Evolutionary conservation across 2,329 filamentous ascomycete species (phyloP), one percentile per base, ranked within the genome.

Genomic region (Fusarium veterinarium): DNA sequence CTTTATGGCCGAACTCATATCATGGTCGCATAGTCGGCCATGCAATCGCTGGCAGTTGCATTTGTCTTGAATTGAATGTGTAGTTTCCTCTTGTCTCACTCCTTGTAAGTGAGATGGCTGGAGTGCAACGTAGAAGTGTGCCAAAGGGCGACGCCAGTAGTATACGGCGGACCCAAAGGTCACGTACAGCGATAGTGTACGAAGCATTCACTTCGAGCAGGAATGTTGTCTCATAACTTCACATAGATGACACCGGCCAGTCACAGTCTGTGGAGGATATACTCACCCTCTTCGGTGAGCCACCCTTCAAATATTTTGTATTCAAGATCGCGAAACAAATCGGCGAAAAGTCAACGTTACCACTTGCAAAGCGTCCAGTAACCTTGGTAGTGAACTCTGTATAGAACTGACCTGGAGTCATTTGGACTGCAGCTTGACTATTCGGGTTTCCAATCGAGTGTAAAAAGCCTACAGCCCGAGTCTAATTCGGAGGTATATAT

Each of bases 131-230:
- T 33, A 5, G 8, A 23, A 23, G 46, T 23, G 20, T 5, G n/a
- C 3, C 20, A 49, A 33, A 5, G 5, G 9, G 3, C 5, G 28
- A 13, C 4, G 3, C 11, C 16, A 13, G 23, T 19, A 5, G 17
- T 1, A 16, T 17, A 31, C 3, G 6, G 5, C 2, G 10, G 20
- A 12, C 14, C 6, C 3, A 12, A 7, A 31, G 3, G 8, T 31
- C 8, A 30, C 1, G 8, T 0, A n/a, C 6, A 20, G 13, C 6
- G 20, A 19, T 9, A 23, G 16, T 23, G 3, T 4, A 23, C 0
- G 10, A 31, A 13, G 5, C 10, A 13, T 9, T 33, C 20, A 33
- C 11, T 11, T 10, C 20, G 10, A 23, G 5, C 7, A 49, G 20
- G 11, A 7, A 49, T 33, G 8, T 7, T 3, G 28, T 19, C 30